Base-by-base conservation (phyloP, 1,284 basidiomycete species). In the Ustilago loliicola region DNA sequence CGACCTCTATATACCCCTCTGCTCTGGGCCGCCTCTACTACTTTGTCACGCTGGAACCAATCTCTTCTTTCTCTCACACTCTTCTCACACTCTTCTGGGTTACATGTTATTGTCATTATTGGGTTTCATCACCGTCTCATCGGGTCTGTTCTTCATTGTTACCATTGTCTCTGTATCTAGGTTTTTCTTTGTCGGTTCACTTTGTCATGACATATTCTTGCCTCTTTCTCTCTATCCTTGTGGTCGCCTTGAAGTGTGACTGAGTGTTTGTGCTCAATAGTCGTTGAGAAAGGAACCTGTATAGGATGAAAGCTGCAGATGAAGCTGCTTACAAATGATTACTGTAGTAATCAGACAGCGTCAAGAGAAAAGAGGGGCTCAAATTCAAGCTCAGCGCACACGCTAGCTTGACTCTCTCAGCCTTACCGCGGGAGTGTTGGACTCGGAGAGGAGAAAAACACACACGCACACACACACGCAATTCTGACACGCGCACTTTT, bases 341-440 rank as follows among this genome's bases (percentile, higher is more conserved):
- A 61, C 29, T n/a, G 23, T 25, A 23, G 9, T 19, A 3, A 13
- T 36, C 6, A 21, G 21, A 23, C 0, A 10, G 50, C 50, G 27
- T 17, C 36, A 17, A 36, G 29, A 66, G 7, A 29, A 21, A 47
- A 57, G 54, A 52, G 62, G 62, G 62, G 54, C 54, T 17, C 47
- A 51, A 40, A n/a, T 57, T 57, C 27, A 23, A 52, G 56, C 42
- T 47, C 54, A 64, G 62, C 45, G 61, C 60, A 61, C 60, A 53
- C 50, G 38, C 61, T 51, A 48, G 21, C n/a, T 15, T 5, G 7
- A 7, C 32, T 34, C 32, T 34, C 7, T 11, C 32, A 7, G 32
- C 11, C 32, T 5, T 34, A 34, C 32, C 7, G 11, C 17, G 17
- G 27, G 15, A 10, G 38, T 56, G 54, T 38, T 52, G 50, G 38